Evolutionary conservation across 345 rosid species (phyloP).

Genomic region (Ceriops zippeliana): DNA sequence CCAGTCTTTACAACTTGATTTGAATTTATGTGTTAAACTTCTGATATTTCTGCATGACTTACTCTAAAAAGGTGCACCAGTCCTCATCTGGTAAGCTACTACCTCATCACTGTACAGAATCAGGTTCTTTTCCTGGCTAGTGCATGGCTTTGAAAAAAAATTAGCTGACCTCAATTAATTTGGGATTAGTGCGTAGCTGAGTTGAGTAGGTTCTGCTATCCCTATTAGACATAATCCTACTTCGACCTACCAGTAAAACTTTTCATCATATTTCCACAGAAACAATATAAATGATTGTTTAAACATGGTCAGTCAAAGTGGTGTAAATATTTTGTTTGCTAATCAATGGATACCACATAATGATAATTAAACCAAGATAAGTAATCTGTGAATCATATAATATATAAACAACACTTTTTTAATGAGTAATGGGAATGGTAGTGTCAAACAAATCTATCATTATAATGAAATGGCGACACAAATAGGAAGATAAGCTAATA

Average conservation of each 20-base stretch:
- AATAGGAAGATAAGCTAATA: not conserved
- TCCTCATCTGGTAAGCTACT: conserved; percentile 55
- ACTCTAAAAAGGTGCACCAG: too few relatives aligned
- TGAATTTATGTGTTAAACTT: too few relatives aligned
- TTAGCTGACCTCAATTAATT: not conserved
- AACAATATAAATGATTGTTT: not conserved
- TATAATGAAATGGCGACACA: not conserved
- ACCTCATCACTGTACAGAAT: conserved; percentile 72
- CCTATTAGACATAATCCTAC: conserved; percentile 13
- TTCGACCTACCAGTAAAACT: not conserved
- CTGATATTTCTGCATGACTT: too few relatives aligned
- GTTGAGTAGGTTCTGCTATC: not conserved
- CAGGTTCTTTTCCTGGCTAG: conserved; percentile 17
- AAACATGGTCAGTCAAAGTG: not conserved
- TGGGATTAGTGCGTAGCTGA: not conserved
- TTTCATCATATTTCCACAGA: not conserved
- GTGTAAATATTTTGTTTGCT: not conserved
- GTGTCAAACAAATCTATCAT: not conserved
- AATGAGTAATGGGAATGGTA: not conserved
- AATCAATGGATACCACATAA: not conserved
- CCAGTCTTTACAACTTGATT: too few relatives aligned
- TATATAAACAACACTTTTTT: not conserved
- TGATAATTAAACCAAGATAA: too few relatives aligned
- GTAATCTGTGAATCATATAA: not conserved
- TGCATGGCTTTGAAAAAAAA: conserved; percentile 19